phyloP scores from a whole-genome alignment of 2,329 filamentous ascomycete genomes.

The Talaromyces sp. region DNA sequence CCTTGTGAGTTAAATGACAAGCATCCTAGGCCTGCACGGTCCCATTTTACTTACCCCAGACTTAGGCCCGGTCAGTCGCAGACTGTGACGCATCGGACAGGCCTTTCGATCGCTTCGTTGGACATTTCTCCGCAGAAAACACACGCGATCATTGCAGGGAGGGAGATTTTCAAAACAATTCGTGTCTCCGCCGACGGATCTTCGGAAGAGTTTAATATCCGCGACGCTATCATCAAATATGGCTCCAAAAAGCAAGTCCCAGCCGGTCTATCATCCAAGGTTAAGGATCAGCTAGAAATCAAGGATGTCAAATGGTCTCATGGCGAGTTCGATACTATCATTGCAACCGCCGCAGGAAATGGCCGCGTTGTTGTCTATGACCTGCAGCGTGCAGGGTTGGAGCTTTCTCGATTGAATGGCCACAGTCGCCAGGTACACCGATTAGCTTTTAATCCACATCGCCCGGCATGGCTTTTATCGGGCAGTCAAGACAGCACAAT shows the following conservation, averaged over 20 bases:
- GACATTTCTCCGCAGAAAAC: conserved; percentile 61
- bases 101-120: conserved; percentile 58
- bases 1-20: conserved; percentile 27
- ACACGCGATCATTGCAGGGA: conserved; percentile 61
- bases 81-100: conserved; percentile 59
- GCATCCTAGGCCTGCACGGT: conserved; percentile 14
- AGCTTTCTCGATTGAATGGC: conserved; percentile 59
- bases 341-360: conserved; percentile 61
- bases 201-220: conserved; percentile 60
- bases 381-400: conserved; percentile 56
- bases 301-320: conserved; percentile 67
- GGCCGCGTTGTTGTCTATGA: conserved; percentile 64
- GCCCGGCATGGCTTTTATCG: conserved; percentile 57
- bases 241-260: conserved; percentile 48
- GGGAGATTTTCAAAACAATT: conserved; percentile 63
- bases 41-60: conserved; percentile 4
- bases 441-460: conserved; percentile 61
- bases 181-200: conserved; percentile 54
- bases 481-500: conserved; percentile 63
- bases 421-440: conserved; percentile 63
- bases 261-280: conserved; percentile 41
- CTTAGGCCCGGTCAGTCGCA: conserved; percentile 46
- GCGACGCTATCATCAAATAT: conserved; percentile 56
- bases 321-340: conserved; percentile 54
- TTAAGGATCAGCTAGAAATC: conserved; percentile 58